Base-by-base conservation (phyloP, 2,329 filamentous ascomycete genomes). In the Pseudovirgaria hyperparasitica region DNA sequence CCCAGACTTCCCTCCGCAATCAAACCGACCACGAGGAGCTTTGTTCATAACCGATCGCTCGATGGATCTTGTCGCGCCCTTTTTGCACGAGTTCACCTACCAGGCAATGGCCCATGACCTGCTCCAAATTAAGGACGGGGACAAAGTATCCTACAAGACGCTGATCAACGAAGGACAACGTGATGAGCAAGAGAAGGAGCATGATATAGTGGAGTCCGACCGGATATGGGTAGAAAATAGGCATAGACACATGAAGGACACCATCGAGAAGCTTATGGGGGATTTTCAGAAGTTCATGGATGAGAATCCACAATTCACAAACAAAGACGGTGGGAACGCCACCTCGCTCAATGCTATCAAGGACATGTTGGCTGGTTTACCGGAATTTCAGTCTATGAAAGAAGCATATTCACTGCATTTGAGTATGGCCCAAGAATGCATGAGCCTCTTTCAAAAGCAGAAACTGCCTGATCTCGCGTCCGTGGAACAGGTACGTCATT, bases 31-130 rank as follows among this genome's bases (percentile, higher is more conserved):
- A 5, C 77, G 82, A 37, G 82, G 82, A 20, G 72, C 85, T 1
- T 68, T 98, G 1, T 63, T 93, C 43, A 79, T 98, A 34, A 82
- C 85, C 2, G 90, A 96, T 52, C 72, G 90, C 35, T 82, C 85
- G 6, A 90, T 98, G 79, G 90, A 98, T 51, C 57, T 94, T 4
- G 73, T 79, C 58, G 76, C 87, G 0, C 90, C 90, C 1, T 58
- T 96, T 8, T 50, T 96, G 4, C 90, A 98, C 55, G 90, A 98
- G 46, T 94, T 98, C 50, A 94, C 90, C 9, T 98, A 96, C 51
- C 90, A 98, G 55, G 85, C 90, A 26, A 96, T 98, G 87, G 87
- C 84, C 4, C 82, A 94, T 52, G 90, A 98, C 48, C 62, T 98
- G 6, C 60, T 98, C 16, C 79, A 80, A 1, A 84, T 98, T 46